Conservation (phyloP, 192 early-diverging fungal species). For the Coemansia biformis region DNA sequence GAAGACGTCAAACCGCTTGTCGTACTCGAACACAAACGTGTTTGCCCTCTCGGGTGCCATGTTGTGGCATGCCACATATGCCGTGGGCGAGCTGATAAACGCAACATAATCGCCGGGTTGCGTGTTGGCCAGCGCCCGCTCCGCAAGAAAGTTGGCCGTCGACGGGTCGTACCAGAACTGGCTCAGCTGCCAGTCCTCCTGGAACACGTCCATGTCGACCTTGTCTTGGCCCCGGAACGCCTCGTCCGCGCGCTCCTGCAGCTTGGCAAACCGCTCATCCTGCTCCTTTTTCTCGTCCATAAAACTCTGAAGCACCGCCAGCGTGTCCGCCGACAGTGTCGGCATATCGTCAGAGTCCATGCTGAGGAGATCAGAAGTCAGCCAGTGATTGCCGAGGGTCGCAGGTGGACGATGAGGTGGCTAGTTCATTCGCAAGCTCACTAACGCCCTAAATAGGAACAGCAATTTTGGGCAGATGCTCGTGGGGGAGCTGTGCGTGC, state of each 20-base stretch:
- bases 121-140: conserved; percentile 47
- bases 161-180: conserved; percentile 56
- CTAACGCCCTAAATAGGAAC: too few species aligned
- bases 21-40: conserved; percentile 67
- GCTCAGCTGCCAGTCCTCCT: conserved; percentile 75
- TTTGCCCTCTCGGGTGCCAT: conserved; percentile 21
- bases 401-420: neutral
- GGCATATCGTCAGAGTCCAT: conserved; percentile 28
- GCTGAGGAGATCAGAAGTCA: neutral
- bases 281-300: conserved; percentile 61
- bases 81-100: conserved; percentile 48
- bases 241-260: conserved; percentile 52
- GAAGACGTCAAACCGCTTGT: conserved; percentile 68
- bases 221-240: conserved; percentile 39
- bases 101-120: conserved; percentile 24
- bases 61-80: conserved; percentile 39
- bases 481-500: too few species aligned
- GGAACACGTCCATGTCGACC: conserved; percentile 60
- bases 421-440: too few species aligned
- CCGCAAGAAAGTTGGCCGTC: conserved; percentile 50
- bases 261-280: conserved; percentile 58
- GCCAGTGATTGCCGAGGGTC: neutral
- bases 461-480: too few species aligned
- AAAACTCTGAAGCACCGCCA: conserved; percentile 58
- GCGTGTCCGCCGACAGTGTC: conserved; percentile 49